Base-by-base conservation (phyloP, 2,329 filamentous ascomycete species). In the Ophiostoma angusticollis region DNA sequence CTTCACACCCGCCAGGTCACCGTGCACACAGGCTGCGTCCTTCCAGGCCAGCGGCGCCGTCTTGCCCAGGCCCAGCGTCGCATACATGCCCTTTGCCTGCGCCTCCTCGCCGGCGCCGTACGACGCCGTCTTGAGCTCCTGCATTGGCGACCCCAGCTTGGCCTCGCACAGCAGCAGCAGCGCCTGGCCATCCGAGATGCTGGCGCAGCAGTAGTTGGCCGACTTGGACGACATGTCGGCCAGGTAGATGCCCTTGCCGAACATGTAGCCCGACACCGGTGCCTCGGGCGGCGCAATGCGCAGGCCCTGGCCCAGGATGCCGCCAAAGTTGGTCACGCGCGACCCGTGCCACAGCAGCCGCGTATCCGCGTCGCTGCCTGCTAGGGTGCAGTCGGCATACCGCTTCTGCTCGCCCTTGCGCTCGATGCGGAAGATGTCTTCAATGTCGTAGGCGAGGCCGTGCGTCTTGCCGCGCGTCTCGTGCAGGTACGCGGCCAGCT, bases 231-330 rank as follows among this genome's bases (percentile, higher is more conserved):
- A 80, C 68, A 86, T 86, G 51, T 93, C 84, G 3, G 84, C 84
- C 2, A 93, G 70, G 54, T 93, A 93, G 33, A 93, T 81, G 31
- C 85, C 85, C 58, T 93, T 93, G 41, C 80, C 85, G 49, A 93
- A 93, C 81, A 89, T 89, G 62, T 89, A 86, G 1, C 84, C 84
- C 5, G 68, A 72, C 0, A 77, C 77, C 0, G 84, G 86, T 0
- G 85, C 85, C 56, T 93, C 80, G 0, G 80, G 80, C 0, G 86
- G 86, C 6, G 86, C 86, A 47, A 93, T 93, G n/a, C 84, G 80
- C 6, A 94, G 70, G 47, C 86, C 86, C 57, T 93, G 35, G 33
- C 77, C 81, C 30, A 93, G 72, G 43, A 94, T 94, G 52, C 85
- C 86, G 52, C 80, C 84, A 48, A 79, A 93, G 56, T 93, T 93